phyloP scores from a whole-genome alignment of 371 early-diverging fungal genomes.

The Mucor mucedo region DNA sequence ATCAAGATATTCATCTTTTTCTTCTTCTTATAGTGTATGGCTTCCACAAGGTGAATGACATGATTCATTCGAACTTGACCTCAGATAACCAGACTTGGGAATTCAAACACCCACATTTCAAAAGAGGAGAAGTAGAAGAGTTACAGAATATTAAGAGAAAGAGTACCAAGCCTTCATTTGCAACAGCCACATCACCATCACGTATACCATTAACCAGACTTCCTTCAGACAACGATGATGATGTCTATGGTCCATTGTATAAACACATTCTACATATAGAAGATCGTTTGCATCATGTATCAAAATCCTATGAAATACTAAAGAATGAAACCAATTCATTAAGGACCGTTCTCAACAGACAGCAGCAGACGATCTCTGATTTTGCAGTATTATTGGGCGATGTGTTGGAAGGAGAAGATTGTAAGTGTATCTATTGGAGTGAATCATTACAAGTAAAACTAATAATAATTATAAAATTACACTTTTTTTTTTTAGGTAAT shows the following conservation, averaged over 20 bases:
- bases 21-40: slow-evolving; percentile 50
- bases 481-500: not conserved
- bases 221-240: slow-evolving; percentile 18
- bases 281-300: slow-evolving; percentile 28
- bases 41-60: slow-evolving; percentile 66
- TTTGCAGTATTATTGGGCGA: slow-evolving; percentile 15
- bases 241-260: slow-evolving; percentile 24
- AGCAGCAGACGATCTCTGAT: slow-evolving; percentile 24
- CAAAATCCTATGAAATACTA: slow-evolving; percentile 24
- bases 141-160: slow-evolving; percentile 70
- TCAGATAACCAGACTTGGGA: slow-evolving; percentile 71
- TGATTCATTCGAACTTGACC: slow-evolving; percentile 61
- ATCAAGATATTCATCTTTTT: not conserved
- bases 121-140: slow-evolving; percentile 58
- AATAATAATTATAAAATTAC: not conserved
- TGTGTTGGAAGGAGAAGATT: slow-evolving; percentile 8
- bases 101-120: slow-evolving; percentile 71
- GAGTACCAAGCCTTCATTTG: slow-evolving; percentile 43
- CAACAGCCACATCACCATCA: not conserved
- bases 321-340: slow-evolving; percentile 26
- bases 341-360: slow-evolving; percentile 13
- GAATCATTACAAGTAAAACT: not conserved
- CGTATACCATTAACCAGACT: not conserved
- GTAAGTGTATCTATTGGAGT: not conserved
- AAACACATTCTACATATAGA: slow-evolving; percentile 32